Conservation (phyloP, 495 filamentous ascomycete genomes). For the Hypomontagnella monticulosa region DNA sequence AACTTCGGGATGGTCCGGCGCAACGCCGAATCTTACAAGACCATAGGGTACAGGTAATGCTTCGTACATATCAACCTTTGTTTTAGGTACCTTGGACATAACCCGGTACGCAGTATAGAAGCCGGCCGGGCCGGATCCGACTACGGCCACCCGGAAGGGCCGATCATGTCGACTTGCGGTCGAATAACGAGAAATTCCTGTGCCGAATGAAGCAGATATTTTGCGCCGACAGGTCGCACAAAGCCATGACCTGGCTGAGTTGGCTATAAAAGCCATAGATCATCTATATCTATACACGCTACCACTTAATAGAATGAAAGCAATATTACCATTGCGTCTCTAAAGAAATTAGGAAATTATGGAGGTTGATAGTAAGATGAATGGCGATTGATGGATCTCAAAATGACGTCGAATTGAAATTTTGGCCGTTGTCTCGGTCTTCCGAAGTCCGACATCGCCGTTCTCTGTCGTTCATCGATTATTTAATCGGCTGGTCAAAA, state of each 20-base stretch:
- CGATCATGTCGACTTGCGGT: constrained; percentile 52
- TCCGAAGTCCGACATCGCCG: constrained; percentile 43
- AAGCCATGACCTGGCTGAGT: constrained; percentile 38
- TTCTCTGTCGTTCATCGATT: not conserved
- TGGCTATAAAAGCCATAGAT: constrained; percentile 36
- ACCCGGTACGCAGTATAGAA: constrained; percentile 93
- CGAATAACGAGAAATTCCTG: constrained; percentile 36
- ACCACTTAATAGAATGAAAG: not conserved
- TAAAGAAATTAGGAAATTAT: not conserved
- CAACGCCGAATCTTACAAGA: constrained; percentile 90
- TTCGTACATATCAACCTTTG: constrained; percentile 95
- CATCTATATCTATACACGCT: not conserved
- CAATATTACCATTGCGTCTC: constrained; percentile 8
- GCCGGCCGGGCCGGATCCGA: constrained; percentile 94
- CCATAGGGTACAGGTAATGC: constrained; percentile 91
- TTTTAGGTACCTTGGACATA: constrained; percentile 74
- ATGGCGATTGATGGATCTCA: not conserved
- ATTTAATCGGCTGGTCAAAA: not conserved
- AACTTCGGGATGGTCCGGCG: constrained; percentile 96
- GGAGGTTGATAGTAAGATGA: too few relatives aligned
- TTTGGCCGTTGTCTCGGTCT: constrained; percentile 12
- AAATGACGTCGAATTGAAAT: constrained; percentile 37
- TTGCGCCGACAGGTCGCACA: constrained; percentile 39
- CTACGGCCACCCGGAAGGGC: constrained; percentile 81
- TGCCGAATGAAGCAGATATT: constrained; percentile 15